Evolutionary conservation across 1,284 basidiomycete genomes (phyloP).

Genomic region (Cerioporus squamosus): DNA sequence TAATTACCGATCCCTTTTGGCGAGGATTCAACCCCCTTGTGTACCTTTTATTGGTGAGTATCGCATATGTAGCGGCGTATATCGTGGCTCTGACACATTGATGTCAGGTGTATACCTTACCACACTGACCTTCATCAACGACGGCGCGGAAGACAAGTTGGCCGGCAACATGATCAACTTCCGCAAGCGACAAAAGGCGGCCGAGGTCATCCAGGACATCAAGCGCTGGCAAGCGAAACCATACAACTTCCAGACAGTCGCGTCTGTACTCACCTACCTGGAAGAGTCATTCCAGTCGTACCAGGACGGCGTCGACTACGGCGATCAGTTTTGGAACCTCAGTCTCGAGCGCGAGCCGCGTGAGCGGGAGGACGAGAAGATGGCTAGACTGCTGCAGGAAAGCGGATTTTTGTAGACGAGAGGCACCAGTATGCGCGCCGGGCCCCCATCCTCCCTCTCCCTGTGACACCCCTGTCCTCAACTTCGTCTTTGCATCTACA

Average conservation of each 20-base stretch:
- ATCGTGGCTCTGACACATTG: background rate
- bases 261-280: conserved; percentile 75
- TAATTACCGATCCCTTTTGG: conserved; percentile 88
- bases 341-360: conserved; percentile 89
- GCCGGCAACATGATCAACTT: conserved; percentile 91
- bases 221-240: conserved; percentile 93
- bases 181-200: conserved; percentile 91
- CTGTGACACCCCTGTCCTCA: background rate
- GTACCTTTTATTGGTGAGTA: conserved; percentile 94
- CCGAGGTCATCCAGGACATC: conserved; percentile 95
- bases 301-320: conserved; percentile 49
- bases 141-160: conserved; percentile 92
- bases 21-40: conserved; percentile 89
- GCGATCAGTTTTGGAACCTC: conserved; percentile 79
- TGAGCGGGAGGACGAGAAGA: conserved; percentile 93
- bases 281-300: conserved; percentile 77
- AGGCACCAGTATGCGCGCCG: conserved; percentile 4
- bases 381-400: conserved; percentile 87
- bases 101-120: conserved; percentile 90
- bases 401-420: conserved; percentile 76
- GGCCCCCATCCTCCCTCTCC: background rate
- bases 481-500: background rate
- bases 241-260: conserved; percentile 83
- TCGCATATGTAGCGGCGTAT: background rate
- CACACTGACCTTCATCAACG: conserved; percentile 96